phyloP scores from a whole-genome alignment of 371 early-diverging fungal genomes.

The Haplosporangium sp. region DNA sequence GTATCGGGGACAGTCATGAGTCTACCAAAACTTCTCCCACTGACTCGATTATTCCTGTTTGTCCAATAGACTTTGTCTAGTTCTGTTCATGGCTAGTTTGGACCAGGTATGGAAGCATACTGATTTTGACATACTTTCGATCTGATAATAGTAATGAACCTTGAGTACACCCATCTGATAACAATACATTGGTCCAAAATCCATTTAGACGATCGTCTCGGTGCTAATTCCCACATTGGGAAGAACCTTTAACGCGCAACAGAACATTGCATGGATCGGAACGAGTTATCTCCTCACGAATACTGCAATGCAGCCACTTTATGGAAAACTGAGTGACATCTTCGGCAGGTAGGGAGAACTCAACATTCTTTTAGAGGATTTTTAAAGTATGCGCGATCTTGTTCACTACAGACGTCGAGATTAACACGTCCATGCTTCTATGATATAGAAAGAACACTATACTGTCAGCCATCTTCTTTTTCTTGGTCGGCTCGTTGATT shows the following conservation, averaged over 20 bases:
- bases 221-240: constrained; percentile 78
- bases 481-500: constrained; percentile 61
- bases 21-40: not conserved
- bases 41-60: not conserved
- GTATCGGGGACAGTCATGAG: no score
- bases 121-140: not conserved
- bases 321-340: constrained; percentile 54
- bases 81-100: constrained; percentile 48
- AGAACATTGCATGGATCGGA: constrained; percentile 66
- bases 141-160: no score
- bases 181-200: no score
- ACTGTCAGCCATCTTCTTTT: constrained; percentile 59
- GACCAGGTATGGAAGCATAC: constrained; percentile 27
- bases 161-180: no score
- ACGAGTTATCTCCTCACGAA: constrained; percentile 62
- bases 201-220: constrained; percentile 72
- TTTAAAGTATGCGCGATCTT: no score
- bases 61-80: constrained; percentile 10
- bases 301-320: constrained; percentile 56
- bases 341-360: constrained; percentile 58
- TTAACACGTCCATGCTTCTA: not conserved
- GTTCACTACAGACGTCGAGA: no score
- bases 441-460: constrained; percentile 57
- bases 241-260: constrained; percentile 70
- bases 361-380: no score